Conservation (phyloP, 2,329 filamentous ascomycete species). For the Xylariaceae sp. region DNA sequence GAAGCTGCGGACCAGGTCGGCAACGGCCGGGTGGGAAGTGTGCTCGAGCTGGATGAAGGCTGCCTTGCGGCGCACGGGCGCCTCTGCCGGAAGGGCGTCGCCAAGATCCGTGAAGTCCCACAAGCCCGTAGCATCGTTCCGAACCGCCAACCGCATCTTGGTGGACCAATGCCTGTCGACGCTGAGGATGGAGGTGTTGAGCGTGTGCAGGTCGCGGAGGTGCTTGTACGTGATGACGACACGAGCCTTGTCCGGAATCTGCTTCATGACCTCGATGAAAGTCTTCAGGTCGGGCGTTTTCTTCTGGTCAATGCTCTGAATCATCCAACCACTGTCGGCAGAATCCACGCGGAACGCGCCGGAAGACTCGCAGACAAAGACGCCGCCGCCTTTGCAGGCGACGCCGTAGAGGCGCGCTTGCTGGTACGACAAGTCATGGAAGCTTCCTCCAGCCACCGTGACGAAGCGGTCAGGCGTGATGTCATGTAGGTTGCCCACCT, state of each 20-base stretch:
- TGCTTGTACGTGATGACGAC: conserved; percentile 96
- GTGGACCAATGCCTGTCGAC: conserved; percentile 94
- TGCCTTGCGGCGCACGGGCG: conserved; percentile 69
- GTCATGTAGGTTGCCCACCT: conserved; percentile 82
- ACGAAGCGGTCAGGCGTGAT: conserved; percentile 97
- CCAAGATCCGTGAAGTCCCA: conserved; percentile 92
- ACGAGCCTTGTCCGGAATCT: conserved; percentile 73
- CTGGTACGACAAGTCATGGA: conserved; percentile 95
- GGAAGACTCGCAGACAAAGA: conserved; percentile 90
- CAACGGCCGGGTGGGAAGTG: conserved; percentile 81
- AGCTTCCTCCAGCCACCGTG: conserved; percentile 86
- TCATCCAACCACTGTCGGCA: conserved; percentile 85
- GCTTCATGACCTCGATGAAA: conserved; percentile 87
- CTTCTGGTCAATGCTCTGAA: conserved; percentile 88
- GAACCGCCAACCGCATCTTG: conserved; percentile 87
- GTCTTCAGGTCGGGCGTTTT: conserved; percentile 80
- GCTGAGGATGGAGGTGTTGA: conserved; percentile 87
- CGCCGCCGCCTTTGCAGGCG: conserved; percentile 66
- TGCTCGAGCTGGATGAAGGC: conserved; percentile 91
- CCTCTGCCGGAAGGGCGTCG: conserved; percentile 69
- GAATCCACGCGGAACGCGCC: conserved; percentile 94
- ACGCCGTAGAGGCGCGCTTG: conserved; percentile 95
- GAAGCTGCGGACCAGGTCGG: conserved; percentile 89
- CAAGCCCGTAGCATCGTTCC: conserved; percentile 82
- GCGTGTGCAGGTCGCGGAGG: conserved; percentile 86